A percentile compares a stretch with the other conserved stretches of the same genome.
Conservation (phyloP, 768 basidiomycete genomes). For the Boletus insuetus region DNA sequence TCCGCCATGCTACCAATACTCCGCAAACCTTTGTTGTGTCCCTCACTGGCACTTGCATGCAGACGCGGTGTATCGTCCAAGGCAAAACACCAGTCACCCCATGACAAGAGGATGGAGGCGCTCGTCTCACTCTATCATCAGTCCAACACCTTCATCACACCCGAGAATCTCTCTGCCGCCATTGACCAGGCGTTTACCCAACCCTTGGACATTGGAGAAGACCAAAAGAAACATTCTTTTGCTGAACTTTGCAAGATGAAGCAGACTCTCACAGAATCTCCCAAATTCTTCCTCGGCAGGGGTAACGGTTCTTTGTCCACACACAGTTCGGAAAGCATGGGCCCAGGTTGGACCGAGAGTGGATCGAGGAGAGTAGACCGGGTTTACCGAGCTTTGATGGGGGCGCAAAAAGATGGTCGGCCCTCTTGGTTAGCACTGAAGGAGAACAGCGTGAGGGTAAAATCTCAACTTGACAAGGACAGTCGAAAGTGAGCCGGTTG, state of each 20-base stretch:
- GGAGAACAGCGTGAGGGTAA: conserved; percentile 25
- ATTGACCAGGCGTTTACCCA: conserved; percentile 64
- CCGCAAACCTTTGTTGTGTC: conserved; percentile 3
- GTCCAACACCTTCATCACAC: conserved; percentile 65
- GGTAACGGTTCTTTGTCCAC: conserved; percentile 9
- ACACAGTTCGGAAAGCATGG: conserved; percentile 23
- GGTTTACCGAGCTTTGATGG: conserved; percentile 27
- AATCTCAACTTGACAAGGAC: conserved; percentile 18
- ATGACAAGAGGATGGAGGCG: conserved; percentile 53
- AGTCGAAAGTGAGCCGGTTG: neutral
- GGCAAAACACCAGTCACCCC: conserved; percentile 13
- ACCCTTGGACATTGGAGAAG: conserved; percentile 15
- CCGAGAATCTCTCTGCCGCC: conserved; percentile 58
- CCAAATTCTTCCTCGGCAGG: conserved; percentile 30
- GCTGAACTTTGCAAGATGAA: conserved; percentile 19
- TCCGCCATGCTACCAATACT: conserved; percentile 15
- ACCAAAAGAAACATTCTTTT: conserved; percentile 13
- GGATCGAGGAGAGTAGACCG: conserved; percentile 24
- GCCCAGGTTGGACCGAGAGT: conserved; percentile 31
- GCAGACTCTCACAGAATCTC: conserved; percentile 1
- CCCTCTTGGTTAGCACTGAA: conserved; percentile 34
- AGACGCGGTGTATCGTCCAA: conserved; percentile 24
- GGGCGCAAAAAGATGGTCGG: conserved; percentile 27
- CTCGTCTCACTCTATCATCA: conserved; percentile 80
- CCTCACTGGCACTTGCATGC: conserved; percentile 2